These are phyloP conservation scores for Colletotrichum theobromicola DNA, from an alignment of 2,329 filamentous ascomycete genomes.

Conservation along the genomic window DNA sequence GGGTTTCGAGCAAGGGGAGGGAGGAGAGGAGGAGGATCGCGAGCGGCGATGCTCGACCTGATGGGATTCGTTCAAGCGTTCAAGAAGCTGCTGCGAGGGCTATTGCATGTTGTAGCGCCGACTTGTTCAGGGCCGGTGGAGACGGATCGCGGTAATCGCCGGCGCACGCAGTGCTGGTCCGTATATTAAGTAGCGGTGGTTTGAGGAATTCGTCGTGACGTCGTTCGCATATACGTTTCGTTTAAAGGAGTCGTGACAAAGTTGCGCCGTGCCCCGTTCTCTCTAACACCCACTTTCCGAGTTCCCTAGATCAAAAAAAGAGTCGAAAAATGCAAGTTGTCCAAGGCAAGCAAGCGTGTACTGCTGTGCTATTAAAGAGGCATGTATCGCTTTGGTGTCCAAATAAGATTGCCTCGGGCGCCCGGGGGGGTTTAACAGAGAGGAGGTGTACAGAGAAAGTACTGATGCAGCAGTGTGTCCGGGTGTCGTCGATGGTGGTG, in stretches of 20 bases:
- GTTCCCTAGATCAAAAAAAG: background rate
- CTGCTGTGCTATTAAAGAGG: background rate
- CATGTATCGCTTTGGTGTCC: background rate
- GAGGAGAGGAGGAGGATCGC: slow-evolving; percentile 2
- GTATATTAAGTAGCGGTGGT: background rate
- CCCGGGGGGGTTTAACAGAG: background rate
- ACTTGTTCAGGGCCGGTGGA: background rate
- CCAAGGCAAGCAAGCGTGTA: background rate
- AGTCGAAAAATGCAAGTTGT: background rate
- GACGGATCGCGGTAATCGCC: background rate
- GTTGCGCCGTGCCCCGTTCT: slow-evolving; percentile 14
- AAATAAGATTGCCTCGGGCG: background rate
- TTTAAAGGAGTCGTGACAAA: slow-evolving; percentile 17
- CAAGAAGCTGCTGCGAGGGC: background rate
- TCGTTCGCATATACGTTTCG: slow-evolving; percentile 19
- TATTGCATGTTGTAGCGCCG: slow-evolving; percentile 16
- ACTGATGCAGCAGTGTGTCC: background rate
- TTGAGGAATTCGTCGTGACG: slow-evolving; percentile 11
- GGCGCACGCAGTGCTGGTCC: background rate
- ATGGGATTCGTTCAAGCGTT: background rate
- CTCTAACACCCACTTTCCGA: slow-evolving; percentile 4
- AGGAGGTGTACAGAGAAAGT: background rate
- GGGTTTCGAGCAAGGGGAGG: background rate
- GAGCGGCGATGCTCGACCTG: background rate
- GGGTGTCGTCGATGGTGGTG: background rate